Evolutionary conservation across 805 yeast species (phyloP).

Genomic region (Saccharomyces paradoxus): DNA sequence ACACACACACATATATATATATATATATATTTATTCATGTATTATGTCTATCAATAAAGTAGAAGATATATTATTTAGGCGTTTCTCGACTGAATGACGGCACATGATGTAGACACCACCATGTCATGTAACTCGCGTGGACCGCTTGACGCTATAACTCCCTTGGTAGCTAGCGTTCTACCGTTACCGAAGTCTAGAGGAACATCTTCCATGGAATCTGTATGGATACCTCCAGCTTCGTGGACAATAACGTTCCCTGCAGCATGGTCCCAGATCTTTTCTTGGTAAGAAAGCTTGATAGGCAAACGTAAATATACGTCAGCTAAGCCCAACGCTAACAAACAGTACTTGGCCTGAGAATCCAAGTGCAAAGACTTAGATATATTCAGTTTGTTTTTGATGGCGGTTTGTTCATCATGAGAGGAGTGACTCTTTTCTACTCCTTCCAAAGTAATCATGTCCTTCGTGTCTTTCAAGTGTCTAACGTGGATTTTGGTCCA

Average conservation of each 20-base stretch:
- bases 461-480: conserved; percentile 13
- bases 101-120: conserved; percentile 20
- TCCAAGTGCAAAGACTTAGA: conserved; percentile 72
- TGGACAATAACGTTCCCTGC: conserved; percentile 81
- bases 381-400: conserved; percentile 58
- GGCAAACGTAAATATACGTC: conserved; percentile 90
- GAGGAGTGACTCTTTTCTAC: conserved; percentile 94
- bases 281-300: conserved; percentile 63
- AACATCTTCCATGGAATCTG: conserved; percentile 66
- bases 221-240: conserved; percentile 88
- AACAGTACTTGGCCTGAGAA: conserved; percentile 93
- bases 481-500: conserved; percentile 53
- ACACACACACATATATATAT: not conserved
- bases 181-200: conserved; percentile 79
- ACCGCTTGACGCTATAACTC: conserved; percentile 76
- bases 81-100: conserved; percentile 17
- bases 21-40: not conserved
- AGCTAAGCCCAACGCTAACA: conserved; percentile 83
- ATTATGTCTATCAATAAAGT: not conserved
- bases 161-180: conserved; percentile 69
- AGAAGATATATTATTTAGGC: not conserved
- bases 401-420: conserved; percentile 72
- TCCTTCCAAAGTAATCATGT: conserved; percentile 50
- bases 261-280: conserved; percentile 98
- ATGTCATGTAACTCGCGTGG: conserved; percentile 20